A percentile compares a stretch with the other conserved stretches of the same genome.
These are phyloP conservation scores for Parastagonospora nodorum DNA, from an alignment of 2,329 filamentous ascomycete genomes.

Conservation along the genomic window DNA sequence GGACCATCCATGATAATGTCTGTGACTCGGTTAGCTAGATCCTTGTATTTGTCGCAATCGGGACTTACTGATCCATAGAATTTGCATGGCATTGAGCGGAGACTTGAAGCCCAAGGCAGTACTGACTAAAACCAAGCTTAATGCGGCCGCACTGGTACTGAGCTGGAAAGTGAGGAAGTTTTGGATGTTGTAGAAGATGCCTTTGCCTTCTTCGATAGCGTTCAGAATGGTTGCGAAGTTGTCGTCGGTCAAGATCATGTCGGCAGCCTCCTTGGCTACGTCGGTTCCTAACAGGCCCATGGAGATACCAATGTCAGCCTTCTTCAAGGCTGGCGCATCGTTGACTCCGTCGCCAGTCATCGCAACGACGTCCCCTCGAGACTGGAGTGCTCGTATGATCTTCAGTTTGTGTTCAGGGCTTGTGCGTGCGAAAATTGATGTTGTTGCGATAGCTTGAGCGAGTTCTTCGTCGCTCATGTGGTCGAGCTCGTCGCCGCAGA, in stretches of 20 bases:
- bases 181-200: slow-evolving; percentile 99
- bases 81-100: slow-evolving; percentile 98
- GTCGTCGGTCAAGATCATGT: slow-evolving; percentile 90
- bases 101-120: slow-evolving; percentile 93
- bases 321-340: slow-evolving; percentile 94
- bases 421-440: slow-evolving; percentile 93
- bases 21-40: slow-evolving; percentile 48
- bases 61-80: slow-evolving; percentile 95
- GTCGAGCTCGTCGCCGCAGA: slow-evolving; percentile 91
- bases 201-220: slow-evolving; percentile 98
- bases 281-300: slow-evolving; percentile 97
- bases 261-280: slow-evolving; percentile 94
- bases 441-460: slow-evolving; percentile 80
- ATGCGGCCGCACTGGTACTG: slow-evolving; percentile 91
- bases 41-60: not conserved
- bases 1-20: slow-evolving; percentile 99
- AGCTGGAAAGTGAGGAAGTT: slow-evolving; percentile 99
- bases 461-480: slow-evolving; percentile 86
- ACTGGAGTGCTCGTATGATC: slow-evolving; percentile 89
- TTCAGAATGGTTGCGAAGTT: slow-evolving; percentile 90
- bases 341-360: slow-evolving; percentile 99
- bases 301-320: slow-evolving; percentile 95
- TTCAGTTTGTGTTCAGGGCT: slow-evolving; percentile 98
- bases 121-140: slow-evolving; percentile 89
- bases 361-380: slow-evolving; percentile 92